Base-by-base conservation (phyloP, 441 rosid species). In the Populus hybrid region DNA sequence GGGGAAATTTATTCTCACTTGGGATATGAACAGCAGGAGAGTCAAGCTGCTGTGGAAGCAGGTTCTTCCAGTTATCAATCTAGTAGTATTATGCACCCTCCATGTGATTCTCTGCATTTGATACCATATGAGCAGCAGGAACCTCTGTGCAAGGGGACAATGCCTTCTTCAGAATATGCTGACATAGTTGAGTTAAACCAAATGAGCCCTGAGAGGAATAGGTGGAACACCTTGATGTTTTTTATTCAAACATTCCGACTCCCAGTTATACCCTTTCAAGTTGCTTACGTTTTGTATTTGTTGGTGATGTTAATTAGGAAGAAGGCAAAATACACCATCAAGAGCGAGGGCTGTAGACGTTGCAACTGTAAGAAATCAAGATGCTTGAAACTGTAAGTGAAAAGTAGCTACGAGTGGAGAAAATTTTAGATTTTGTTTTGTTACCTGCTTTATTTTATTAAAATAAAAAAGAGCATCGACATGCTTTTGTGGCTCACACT, bases 371-470 rank as follows among this genome's bases (percentile, higher is more conserved):
- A 67, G 80, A 86, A 73, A 76, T 83, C 92, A 73, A 77, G 72
- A 74, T 90, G 92, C 81, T 73, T 90, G 81, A 86, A 86, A 79
- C 89, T 87, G 92, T 90, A 85, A 86, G 89, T 77, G 7, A 70
- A 40, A 73, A 30, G 65, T n/a, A n/a, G 23, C 30, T 40, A 35
- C 36, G 10, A 20, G n/a, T 26, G 34, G 12, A 34, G 42, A 32
- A 61, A 61, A 34, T 21, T 10, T 23, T 35, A 10, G 5, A 12
- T 50, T 16, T 8, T 16, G 11, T 12, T n/a, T 54, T 20, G 0
- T 38, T 59, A 26, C 5, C 0, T 11, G 69, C 36, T 26, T 11
- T 26, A 34, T 8, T 21, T 35, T 16, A 8, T 12, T 34, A 69
- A 5, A 32, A 2, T 8, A 7, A 18, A 50, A 50, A 50, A 16